phyloP scores from a whole-genome alignment of 2,329 filamentous ascomycete species.

The Colletotrichum gloeosporioides region DNA sequence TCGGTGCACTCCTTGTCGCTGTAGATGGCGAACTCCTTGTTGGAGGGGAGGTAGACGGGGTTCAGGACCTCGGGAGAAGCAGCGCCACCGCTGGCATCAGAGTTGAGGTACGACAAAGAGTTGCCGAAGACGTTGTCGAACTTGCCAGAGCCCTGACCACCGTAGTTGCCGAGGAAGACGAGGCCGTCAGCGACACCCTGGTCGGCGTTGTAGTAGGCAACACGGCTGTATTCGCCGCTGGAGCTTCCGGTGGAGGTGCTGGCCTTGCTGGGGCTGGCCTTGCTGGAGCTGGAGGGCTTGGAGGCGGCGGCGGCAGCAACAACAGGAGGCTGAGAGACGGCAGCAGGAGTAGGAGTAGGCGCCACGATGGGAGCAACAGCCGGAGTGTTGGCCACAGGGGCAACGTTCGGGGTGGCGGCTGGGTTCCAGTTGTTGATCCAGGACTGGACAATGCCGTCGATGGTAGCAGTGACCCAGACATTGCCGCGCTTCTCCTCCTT shows the following conservation, averaged over 20 bases:
- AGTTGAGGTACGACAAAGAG: conserved; percentile 51
- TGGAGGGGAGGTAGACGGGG: conserved; percentile 44
- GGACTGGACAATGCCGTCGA: conserved; percentile 60
- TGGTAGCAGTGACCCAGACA: conserved; percentile 57
- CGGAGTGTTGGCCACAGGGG: conserved; percentile 8
- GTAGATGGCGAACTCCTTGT: conserved; percentile 52
- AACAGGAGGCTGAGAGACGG: conserved; percentile 15
- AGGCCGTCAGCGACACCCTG: conserved; percentile 45
- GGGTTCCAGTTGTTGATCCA: conserved; percentile 62
- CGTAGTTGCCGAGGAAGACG: conserved; percentile 55
- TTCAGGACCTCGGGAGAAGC: conserved; percentile 43
- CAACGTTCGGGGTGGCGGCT: conserved; percentile 33
- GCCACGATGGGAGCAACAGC: conserved; percentile 19
- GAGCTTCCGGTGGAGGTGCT: conserved; percentile 4
- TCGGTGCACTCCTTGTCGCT: conserved; percentile 46
- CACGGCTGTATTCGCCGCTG: conserved; percentile 43
- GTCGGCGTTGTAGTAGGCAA: conserved; percentile 51
- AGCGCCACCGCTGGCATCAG: conserved; percentile 43
- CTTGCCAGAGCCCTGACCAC: conserved; percentile 46
- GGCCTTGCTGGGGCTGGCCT: conserved; percentile 20
- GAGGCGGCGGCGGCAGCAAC: conserved; percentile 1
- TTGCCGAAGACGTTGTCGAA: conserved; percentile 49
- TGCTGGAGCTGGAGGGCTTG: conserved; percentile 15
- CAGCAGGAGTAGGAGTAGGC: conserved; percentile 10
- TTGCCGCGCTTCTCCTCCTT: conserved; percentile 53